These are phyloP conservation scores for Pichia gijzeniarum DNA, from an alignment of 805 yeast genomes.

Conservation along the genomic window DNA sequence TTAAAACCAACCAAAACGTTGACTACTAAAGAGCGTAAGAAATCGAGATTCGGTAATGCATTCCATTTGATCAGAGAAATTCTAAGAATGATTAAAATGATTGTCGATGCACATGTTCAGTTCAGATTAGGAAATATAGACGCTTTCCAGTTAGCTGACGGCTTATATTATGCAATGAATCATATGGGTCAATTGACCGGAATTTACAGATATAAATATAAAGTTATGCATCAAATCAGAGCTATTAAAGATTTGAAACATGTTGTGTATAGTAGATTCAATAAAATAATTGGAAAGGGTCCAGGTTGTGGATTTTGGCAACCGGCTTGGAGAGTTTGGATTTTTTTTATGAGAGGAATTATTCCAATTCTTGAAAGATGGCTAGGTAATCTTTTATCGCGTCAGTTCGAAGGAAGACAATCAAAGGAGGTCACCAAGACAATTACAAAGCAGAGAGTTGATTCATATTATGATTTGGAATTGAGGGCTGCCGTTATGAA, in stretches of 20 bases:
- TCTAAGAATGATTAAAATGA: conserved; percentile 68
- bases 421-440: conserved; percentile 90
- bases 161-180: conserved; percentile 79
- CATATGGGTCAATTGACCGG: conserved; percentile 97
- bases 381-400: conserved; percentile 83
- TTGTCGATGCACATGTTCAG: conserved; percentile 93
- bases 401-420: conserved; percentile 95
- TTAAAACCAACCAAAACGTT: conserved; percentile 93
- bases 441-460: conserved; percentile 91
- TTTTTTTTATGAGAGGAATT: conserved; percentile 83
- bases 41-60: conserved; percentile 93
- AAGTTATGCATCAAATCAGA: conserved; percentile 96
- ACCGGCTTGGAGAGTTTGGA: conserved; percentile 98
- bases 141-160: conserved; percentile 93
- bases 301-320: conserved; percentile 99
- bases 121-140: conserved; percentile 85
- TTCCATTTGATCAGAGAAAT: conserved; percentile 92
- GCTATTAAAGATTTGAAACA: conserved; percentile 95
- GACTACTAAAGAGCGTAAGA: conserved; percentile 93
- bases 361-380: conserved; percentile 90
- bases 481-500: conserved; percentile 91
- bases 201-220: conserved; percentile 91
- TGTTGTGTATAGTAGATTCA: conserved; percentile 79
- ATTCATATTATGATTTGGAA: conserved; percentile 90
- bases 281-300: conserved; percentile 85